Evolutionary conservation across 768 basidiomycete species (phyloP).

Genomic region (Pleurotus tuber-regium): DNA sequence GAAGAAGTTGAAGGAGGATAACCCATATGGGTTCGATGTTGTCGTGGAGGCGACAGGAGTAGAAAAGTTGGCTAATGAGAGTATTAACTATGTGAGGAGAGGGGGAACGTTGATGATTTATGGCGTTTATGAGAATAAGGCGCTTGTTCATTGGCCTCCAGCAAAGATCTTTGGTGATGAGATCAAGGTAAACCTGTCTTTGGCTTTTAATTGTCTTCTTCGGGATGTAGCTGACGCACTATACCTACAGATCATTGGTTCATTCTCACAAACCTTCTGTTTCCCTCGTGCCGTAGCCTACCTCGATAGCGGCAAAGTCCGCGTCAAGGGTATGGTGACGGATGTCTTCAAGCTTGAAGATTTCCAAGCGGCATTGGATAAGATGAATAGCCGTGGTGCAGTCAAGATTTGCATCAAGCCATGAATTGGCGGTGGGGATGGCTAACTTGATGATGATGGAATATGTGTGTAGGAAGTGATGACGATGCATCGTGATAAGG

Average conservation of each 20-base stretch:
- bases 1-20: slow-evolving; percentile 73
- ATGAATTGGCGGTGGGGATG: slow-evolving; percentile 17
- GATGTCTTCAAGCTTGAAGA: slow-evolving; percentile 67
- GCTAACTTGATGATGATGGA: too few species aligned
- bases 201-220: slow-evolving; percentile 14
- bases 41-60: slow-evolving; percentile 66
- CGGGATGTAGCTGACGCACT: neutral
- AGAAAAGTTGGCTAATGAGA: slow-evolving; percentile 82
- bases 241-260: slow-evolving; percentile 78
- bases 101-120: slow-evolving; percentile 88
- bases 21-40: slow-evolving; percentile 84
- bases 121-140: slow-evolving; percentile 87
- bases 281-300: slow-evolving; percentile 91
- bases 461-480: too few species aligned
- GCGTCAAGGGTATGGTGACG: slow-evolving; percentile 45
- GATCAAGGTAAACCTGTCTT: slow-evolving; percentile 61
- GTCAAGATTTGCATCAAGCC: slow-evolving; percentile 64
- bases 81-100: slow-evolving; percentile 86
- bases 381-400: slow-evolving; percentile 63
- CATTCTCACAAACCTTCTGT: slow-evolving; percentile 85
- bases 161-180: slow-evolving; percentile 77
- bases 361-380: slow-evolving; percentile 68
- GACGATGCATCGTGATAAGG: too few species aligned
- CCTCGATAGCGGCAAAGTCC: slow-evolving; percentile 82
- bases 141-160: slow-evolving; percentile 69